Base-by-base conservation (phyloP, 805 yeast genomes). In the Starmerella vitae region DNA sequence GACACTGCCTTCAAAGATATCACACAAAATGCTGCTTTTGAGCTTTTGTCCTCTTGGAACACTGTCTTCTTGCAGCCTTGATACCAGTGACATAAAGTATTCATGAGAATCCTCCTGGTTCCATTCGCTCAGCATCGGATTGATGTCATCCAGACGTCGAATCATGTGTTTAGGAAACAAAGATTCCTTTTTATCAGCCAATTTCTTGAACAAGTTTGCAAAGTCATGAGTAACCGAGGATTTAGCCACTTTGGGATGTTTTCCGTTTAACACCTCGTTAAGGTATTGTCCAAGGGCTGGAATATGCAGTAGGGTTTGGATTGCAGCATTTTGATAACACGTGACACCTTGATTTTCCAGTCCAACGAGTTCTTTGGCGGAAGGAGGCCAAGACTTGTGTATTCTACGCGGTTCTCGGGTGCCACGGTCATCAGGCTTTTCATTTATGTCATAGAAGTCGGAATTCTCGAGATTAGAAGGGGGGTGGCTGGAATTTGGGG, bases 31-130 rank as follows among this genome's bases (percentile, higher is more conserved):
- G 40, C 93, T 78, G 47, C 77, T 69, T 48, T 79, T 80, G 53
- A 86, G 64, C 55, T 86, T 86, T 34, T 65, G 69, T n/a, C 94
- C 95, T 54, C 72, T 78, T 27, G 97, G 97, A 1, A 91, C 84
- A 10, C 83, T 71, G 56, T 86, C 96, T 55, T 86, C 96, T 60
- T 86, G 97, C 37, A 86, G 62, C 37, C 95, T 64, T 6, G 88
- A 74, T 68, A 86, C 70, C 44, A 86, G 64, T 10, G 94, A 82
- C 96, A 86, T 86, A 58, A 79, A 83, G 62, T 86, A 91, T 61
- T 91, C 98, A 60, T 91, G 98, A 0, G 94, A 80, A 60, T 91
- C 98, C 60, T 91, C 97, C 59, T 91, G 98, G 60, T 84, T 86
- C 94, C 94, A 86, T 57, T 78, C 91, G 33, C 85, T 76, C 94